Evolutionary conservation across 768 basidiomycete species (phyloP).

Genomic region (Pleurotus eryngii): DNA sequence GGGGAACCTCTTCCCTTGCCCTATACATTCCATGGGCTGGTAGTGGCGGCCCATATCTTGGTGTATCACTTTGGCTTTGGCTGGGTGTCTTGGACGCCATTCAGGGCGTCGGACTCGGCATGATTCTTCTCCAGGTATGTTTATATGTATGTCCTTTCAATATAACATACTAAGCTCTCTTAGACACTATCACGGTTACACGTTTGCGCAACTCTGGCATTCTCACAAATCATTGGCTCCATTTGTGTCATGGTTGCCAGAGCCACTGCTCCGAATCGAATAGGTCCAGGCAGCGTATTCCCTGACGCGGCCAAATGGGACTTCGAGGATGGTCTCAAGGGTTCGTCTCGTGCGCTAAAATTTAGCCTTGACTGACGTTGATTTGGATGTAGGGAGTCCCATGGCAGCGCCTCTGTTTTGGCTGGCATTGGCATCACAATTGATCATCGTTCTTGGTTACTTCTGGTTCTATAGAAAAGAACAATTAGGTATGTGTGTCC

Average conservation of each 20-base stretch:
- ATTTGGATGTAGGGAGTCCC: conserved; percentile 52
- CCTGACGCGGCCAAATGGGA: conserved; percentile 92
- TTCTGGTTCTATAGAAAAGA: conserved; percentile 98
- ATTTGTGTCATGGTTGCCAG: conserved; percentile 91
- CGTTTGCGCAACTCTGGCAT: conserved; percentile 89
- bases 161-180: too few species aligned
- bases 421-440: conserved; percentile 75
- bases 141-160: conserved; percentile 14
- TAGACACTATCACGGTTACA: conserved; percentile 88
- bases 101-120: conserved; percentile 90
- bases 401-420: conserved; percentile 86
- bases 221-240: conserved; percentile 87
- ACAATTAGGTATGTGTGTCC: conserved; percentile 70
- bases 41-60: conserved; percentile 79
- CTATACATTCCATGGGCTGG: conserved; percentile 95
- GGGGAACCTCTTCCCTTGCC: conserved; percentile 93
- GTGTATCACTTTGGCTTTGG: conserved; percentile 91
- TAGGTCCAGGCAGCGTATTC: conserved; percentile 89
- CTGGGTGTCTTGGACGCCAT: conserved; percentile 91
- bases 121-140: conserved; percentile 76
- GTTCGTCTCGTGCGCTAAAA: conserved; percentile 23
- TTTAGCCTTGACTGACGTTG: neutral
- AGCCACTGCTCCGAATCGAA: conserved; percentile 83
- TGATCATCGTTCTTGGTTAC: conserved; percentile 87
- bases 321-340: conserved; percentile 65